Evolutionary conservation across 139 green algal species (phyloP), one percentile per base, ranked within the genome.

Genomic region (Picochlorum sp.): DNA sequence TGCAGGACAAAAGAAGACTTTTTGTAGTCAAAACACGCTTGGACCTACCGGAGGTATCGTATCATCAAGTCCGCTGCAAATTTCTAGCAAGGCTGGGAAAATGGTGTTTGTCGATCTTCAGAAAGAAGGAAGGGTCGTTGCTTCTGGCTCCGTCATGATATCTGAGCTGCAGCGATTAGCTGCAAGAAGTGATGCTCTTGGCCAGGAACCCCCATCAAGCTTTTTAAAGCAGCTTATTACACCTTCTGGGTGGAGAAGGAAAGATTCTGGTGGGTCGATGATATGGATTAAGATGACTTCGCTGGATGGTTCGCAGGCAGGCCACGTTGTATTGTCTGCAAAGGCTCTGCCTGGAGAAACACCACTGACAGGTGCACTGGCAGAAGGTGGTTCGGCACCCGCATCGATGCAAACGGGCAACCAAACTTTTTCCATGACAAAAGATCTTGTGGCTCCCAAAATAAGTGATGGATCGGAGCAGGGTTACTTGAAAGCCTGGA

Each of bases 261-360:
- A 22, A 3, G 29, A 56, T 39, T 24, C n/a, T 1, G 26, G 50
- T 25, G 29, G 50, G 5, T 56, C 50, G 8, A 74, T 74, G 67
- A 58, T 59, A 14, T 74, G 67, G 67, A 54, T 74, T 12, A 57
- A 58, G 59, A 59, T 74, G 50, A 55, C 63, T 30, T 60, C 64
- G 18, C 36, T 40, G 7, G 33, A 54, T 18, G 67, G 67, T 5
- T 36, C 40, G 14, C 35, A 39, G 24, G 43, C 51, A 18, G 67
- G 67, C 7, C 67, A 74, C 45, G 53, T 59, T 4, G 60, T 74
- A 33, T 35, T 74, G n/a, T 64, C 60, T 10, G 41, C 66, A 6
- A 32, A 54, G 24, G 20, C 39, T 47, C 20, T 47, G 22, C 39
- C 39, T 47, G 39, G 39, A n/a, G 39, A 47, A 7, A 16, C 22